Conservation (phyloP, 129 eudicot genomes). For the Ambrosia artemisiifolia region DNA sequence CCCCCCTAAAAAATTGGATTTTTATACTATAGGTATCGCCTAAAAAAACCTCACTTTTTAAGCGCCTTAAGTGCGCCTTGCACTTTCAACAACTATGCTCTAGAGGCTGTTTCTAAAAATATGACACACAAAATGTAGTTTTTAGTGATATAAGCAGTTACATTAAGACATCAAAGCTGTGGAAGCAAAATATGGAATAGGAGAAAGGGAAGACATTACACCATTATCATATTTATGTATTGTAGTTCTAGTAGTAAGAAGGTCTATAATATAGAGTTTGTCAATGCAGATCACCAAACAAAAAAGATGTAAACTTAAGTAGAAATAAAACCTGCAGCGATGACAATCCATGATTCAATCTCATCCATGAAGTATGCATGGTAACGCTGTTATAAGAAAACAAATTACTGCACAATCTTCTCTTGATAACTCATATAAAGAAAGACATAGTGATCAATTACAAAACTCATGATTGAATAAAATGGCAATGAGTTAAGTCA, state of each 20-base stretch:
- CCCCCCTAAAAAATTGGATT: too few species aligned
- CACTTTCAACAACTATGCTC: too few species aligned
- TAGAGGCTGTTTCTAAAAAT: not conserved
- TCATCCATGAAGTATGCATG: slow-evolving; percentile 95
- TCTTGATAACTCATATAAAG: not conserved
- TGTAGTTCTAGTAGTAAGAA: not conserved
- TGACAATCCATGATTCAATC: slow-evolving; percentile 68
- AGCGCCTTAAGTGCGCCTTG: too few species aligned
- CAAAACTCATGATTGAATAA: not conserved
- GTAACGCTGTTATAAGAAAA: slow-evolving; percentile 54
- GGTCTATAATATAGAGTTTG: not conserved
- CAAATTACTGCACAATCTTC: not conserved
- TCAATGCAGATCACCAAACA: not conserved
- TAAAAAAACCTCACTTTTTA: too few species aligned
- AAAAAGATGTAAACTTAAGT: not conserved
- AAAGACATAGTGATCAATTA: not conserved
- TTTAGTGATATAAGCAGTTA: not conserved
- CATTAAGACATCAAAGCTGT: not conserved
- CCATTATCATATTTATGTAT: not conserved
- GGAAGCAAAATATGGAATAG: too few species aligned
- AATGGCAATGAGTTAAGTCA: not conserved
- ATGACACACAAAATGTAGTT: not conserved
- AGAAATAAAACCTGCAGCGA: slow-evolving; percentile 66
- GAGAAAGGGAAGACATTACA: not conserved
- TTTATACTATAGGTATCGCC: too few species aligned